Conservation (phyloP, 805 yeast genomes). For the Kluyveromyces starmeri region DNA sequence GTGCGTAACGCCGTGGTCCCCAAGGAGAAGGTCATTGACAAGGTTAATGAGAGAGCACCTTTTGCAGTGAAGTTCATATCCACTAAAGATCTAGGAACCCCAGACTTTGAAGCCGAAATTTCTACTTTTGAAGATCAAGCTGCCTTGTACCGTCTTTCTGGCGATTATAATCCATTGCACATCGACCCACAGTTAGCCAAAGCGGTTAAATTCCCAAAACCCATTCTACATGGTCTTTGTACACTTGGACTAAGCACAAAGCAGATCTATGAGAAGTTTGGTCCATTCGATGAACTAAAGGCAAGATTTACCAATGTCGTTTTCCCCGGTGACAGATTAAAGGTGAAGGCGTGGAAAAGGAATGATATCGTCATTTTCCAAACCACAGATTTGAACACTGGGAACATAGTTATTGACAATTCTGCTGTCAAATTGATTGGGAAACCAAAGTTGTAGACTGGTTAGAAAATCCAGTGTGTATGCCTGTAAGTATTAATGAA, state of each 20-base stretch:
- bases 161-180: conserved; percentile 93
- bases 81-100: conserved; percentile 48
- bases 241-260: conserved; percentile 77
- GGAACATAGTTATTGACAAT: conserved; percentile 68
- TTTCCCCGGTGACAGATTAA: conserved; percentile 87
- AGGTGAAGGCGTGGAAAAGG: conserved; percentile 76
- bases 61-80: conserved; percentile 57
- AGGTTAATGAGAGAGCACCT: conserved; percentile 38
- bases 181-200: conserved; percentile 87
- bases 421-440: conserved; percentile 66
- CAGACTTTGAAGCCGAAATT: conserved; percentile 57
- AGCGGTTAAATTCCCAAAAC: conserved; percentile 74
- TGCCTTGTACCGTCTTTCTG: conserved; percentile 81
- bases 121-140: conserved; percentile 68
- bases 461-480: too few relatives aligned
- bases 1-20: conserved; percentile 60
- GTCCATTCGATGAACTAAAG: conserved; percentile 75
- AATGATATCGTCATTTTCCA: conserved; percentile 63
- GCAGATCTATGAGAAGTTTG: conserved; percentile 68
- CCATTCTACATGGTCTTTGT: conserved; percentile 90
- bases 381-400: conserved; percentile 71
- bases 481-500: too few relatives aligned
- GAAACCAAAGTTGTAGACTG: conserved; percentile 26
- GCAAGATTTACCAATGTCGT: conserved; percentile 87
- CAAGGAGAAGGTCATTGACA: conserved; percentile 40